phyloP scores from a whole-genome alignment of 768 basidiomycete genomes.

The Neoboletus magnificus region DNA sequence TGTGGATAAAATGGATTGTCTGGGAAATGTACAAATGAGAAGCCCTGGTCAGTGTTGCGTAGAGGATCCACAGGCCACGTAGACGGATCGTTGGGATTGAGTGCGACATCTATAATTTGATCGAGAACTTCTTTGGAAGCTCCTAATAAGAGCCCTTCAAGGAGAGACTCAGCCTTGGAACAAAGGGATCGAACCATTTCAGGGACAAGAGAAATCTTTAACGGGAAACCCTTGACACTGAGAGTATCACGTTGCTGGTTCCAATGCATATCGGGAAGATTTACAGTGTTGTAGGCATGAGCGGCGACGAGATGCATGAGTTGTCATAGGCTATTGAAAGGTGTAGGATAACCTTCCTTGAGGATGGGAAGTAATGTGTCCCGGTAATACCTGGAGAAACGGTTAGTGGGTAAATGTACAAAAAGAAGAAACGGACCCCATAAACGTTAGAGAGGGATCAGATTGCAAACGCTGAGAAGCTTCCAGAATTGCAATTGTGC shows the following conservation, averaged over 20 bases:
- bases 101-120: accelerated
- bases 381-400: neutral
- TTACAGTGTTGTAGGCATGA: neutral
- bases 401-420: too few relatives aligned
- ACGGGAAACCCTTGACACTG: neutral
- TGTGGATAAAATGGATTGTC: neutral
- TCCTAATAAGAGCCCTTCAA: neutral
- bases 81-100: neutral
- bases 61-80: neutral
- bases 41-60: neutral
- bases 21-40: neutral
- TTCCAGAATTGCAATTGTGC: neutral
- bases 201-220: neutral
- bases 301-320: neutral
- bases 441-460: too few relatives aligned
- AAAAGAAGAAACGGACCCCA: too few relatives aligned
- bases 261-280: conserved; percentile 1
- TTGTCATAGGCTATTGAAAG: neutral
- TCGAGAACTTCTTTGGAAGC: too few relatives aligned
- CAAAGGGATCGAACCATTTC: neutral
- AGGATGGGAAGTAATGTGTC: neutral
- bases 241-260: neutral
- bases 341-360: neutral
- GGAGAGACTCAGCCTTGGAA: neutral
- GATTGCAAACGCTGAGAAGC: too few relatives aligned